Base-by-base conservation (phyloP, 805 yeast species). In the Sugiyamaella qingdaonensis region DNA sequence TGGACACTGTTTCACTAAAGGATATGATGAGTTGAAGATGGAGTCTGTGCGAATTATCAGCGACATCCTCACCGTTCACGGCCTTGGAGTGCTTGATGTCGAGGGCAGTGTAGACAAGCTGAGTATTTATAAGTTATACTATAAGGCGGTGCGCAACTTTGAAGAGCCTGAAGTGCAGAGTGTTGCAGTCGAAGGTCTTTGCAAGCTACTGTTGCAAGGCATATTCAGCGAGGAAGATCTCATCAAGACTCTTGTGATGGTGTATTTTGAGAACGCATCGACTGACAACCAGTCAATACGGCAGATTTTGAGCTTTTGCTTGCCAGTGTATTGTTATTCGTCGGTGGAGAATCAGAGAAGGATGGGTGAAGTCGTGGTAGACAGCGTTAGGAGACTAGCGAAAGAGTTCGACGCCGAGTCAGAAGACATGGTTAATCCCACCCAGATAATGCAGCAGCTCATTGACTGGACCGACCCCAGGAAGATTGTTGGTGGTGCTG, bases 321-420 rank as follows among this genome's bases (percentile, higher is more conserved):
- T 91, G 14, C 97, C 97, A 0, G 95, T 87, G 0, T 89, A 87
- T 66, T 83, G 94, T 36, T 86, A 82, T 63, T 86, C 95, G 33
- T 90, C 84, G 61, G 72, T 75, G 0, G 71, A 71, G 14, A 95
- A 90, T 65, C 97, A 88, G 66, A 77, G 75, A 47, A 74, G 83
- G 55, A 69, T 90, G 62, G 77, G 83, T 5, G 69, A 79, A 32
- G 77, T 58, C 44, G 58, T 64, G 27, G 53, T 65, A 48, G 56
- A 63, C 44, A 55, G 56, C 21, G 21, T 60, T 37, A 48, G 73
- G 51, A 73, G 94, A 60, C 67, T 86, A 55, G 79, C 80, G 58
- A 72, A 68, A 37, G 58, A 63, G 29, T 69, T 72, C 69, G 71
- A 67, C n/a, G 69, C 67, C 5, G 70, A 70, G 21, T 65, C 62